phyloP scores from a whole-genome alignment of 306 rosid species.

The Dryas drummondii region DNA sequence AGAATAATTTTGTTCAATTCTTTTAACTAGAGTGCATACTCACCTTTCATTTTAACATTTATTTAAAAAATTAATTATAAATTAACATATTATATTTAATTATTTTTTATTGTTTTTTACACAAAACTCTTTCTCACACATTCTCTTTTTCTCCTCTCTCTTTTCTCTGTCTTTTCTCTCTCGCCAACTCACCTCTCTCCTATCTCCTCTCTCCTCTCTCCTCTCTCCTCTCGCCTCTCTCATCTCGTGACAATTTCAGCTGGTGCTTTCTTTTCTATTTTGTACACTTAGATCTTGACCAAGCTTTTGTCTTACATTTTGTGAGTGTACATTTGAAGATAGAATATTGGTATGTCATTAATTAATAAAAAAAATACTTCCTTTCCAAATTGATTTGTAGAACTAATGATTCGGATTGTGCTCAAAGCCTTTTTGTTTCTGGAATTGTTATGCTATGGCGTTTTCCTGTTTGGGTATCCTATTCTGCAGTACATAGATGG shows the following conservation, averaged over 20 bases:
- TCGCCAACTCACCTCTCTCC: too few species aligned
- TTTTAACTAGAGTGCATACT: too few species aligned
- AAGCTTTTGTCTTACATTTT: constrained; percentile 66
- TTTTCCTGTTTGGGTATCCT: neutral
- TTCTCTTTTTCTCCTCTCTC: too few species aligned
- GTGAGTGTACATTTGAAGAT: constrained; percentile 41
- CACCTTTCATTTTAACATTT: too few species aligned
- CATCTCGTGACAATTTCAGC: constrained; percentile 87
- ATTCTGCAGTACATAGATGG: neutral
- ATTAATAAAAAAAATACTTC: constrained; percentile 25
- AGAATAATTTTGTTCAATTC: too few species aligned
- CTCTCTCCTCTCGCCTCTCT: too few species aligned
- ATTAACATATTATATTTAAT: too few species aligned
- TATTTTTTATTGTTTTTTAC: too few species aligned
- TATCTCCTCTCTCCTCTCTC: too few species aligned
- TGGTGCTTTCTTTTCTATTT: constrained; percentile 66
- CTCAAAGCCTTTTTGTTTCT: neutral
- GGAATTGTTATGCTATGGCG: neutral
- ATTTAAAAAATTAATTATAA: too few species aligned
- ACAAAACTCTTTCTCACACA: too few species aligned
- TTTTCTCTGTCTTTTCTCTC: too few species aligned
- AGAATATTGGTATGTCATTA: constrained; percentile 22
- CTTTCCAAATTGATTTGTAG: constrained; percentile 21
- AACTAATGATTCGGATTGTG: constrained; percentile 5
- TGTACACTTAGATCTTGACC: constrained; percentile 88